phyloP scores from a whole-genome alignment of 169 alveolate species.

The Perkinsus olseni region DNA sequence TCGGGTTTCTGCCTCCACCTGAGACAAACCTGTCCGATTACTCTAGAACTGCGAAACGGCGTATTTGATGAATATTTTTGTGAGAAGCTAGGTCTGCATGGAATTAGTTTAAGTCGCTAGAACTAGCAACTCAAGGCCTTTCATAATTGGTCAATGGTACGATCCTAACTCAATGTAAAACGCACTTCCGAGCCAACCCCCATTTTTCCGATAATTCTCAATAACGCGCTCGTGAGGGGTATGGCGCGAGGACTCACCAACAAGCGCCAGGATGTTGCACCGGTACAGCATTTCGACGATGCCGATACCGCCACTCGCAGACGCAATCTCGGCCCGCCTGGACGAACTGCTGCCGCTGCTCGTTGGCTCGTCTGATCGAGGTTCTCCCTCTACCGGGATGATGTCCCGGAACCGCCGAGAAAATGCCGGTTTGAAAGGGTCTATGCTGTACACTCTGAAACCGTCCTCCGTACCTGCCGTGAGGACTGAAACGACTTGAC shows the following conservation, averaged over 20 bases:
- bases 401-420: neutral
- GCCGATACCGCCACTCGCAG: conserved; percentile 65
- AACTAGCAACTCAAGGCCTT: too few species aligned
- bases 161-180: too few species aligned
- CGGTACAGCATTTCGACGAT: conserved; percentile 73
- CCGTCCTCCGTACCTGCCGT: conserved; percentile 61
- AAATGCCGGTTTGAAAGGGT: conserved; percentile 34
- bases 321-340: neutral
- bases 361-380: neutral
- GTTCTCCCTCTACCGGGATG: neutral
- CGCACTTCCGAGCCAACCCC: too few species aligned
- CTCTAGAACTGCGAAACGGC: too few species aligned
- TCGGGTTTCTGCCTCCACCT: conserved; percentile 69
- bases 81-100: too few species aligned
- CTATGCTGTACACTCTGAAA: conserved; percentile 61
- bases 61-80: too few species aligned
- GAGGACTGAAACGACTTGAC: too few species aligned
- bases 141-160: too few species aligned
- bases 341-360: neutral
- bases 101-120: too few species aligned
- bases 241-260: conserved; percentile 53
- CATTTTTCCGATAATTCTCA: too few species aligned
- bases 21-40: neutral
- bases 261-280: conserved; percentile 71
- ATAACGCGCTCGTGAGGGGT: too few species aligned